phyloP scores from a whole-genome alignment of 2,329 filamentous ascomycete genomes.

The Aspergillus awamori region DNA sequence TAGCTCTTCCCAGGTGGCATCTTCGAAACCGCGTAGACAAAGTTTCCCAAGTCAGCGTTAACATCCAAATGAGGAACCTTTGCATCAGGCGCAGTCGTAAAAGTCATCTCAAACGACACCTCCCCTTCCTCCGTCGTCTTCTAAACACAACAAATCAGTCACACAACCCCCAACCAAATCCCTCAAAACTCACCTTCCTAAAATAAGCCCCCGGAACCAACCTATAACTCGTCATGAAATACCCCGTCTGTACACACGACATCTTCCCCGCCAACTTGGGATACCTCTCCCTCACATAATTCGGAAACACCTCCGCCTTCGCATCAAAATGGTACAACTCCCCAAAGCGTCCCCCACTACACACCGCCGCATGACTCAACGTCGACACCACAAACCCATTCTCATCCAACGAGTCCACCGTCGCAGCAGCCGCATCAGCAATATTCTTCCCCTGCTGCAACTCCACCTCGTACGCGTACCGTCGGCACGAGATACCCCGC shows the following conservation, averaged over 20 bases:
- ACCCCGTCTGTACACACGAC: constrained; percentile 55
- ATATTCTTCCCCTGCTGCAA: constrained; percentile 58
- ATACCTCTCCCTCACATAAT: constrained; percentile 49
- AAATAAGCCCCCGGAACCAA: constrained; percentile 54
- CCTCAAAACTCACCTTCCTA: constrained; percentile 42
- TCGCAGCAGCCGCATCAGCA: constrained; percentile 54
- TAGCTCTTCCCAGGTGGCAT: constrained; percentile 55
- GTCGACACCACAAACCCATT: constrained; percentile 58
- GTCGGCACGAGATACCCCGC: constrained; percentile 46
- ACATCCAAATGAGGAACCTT: constrained; percentile 52
- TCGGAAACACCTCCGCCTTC: constrained; percentile 56
- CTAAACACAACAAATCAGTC: neutral
- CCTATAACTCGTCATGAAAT: constrained; percentile 53
- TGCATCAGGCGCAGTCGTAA: constrained; percentile 47
- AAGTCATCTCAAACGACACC: constrained; percentile 51
- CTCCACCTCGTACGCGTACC: constrained; percentile 55
- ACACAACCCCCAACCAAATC: neutral
- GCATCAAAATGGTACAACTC: constrained; percentile 54
- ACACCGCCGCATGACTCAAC: constrained; percentile 52
- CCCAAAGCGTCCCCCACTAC: constrained; percentile 50
- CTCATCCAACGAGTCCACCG: constrained; percentile 44
- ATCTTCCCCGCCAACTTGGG: constrained; percentile 53
- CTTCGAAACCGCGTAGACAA: constrained; percentile 54
- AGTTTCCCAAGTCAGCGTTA: constrained; percentile 52
- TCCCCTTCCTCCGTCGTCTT: neutral